These are phyloP conservation scores for Ophiostoma sp. DNA, from an alignment of 2,329 filamentous ascomycete genomes.

Conservation along the genomic window DNA sequence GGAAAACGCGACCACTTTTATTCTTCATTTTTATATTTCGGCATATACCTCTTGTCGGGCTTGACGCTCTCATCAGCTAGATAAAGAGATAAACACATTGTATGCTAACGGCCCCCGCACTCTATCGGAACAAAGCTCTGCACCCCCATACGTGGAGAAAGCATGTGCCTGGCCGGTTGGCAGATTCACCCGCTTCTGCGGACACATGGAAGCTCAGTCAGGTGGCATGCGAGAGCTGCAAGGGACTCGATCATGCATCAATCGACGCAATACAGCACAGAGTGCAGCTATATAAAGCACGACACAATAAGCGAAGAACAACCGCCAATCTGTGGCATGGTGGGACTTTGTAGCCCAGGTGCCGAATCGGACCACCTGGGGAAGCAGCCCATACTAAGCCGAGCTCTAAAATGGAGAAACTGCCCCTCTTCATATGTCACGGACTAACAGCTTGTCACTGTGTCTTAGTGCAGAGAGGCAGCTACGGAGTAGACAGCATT, in stretches of 20 bases:
- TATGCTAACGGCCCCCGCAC: not conserved
- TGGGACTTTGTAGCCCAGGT: not conserved
- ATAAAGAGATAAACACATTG: no score
- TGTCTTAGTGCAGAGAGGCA: no score
- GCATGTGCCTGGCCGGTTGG: not conserved
- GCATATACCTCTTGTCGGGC: no score
- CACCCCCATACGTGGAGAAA: not conserved
- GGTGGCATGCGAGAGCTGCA: not conserved
- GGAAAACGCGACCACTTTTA: not conserved
- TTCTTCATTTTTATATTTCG: not conserved
- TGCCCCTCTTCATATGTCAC: not conserved
- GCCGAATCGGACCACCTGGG: constrained; percentile 3
- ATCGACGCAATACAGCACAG: not conserved
- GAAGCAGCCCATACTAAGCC: not conserved
- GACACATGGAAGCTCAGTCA: constrained; percentile 10
- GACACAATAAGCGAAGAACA: no score
- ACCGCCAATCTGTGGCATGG: not conserved
- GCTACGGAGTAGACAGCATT: not conserved
- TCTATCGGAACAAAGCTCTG: not conserved
- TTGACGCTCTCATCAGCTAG: no score
- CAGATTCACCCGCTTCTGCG: not conserved
- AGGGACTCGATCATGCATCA: not conserved
- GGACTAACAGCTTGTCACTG: no score
- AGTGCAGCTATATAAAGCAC: no score
- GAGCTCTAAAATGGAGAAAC: not conserved